A percentile compares a stretch with the other conserved stretches of the same genome.
Conservation (phyloP, 257 asterid species). For the Scutellaria minor region DNA sequence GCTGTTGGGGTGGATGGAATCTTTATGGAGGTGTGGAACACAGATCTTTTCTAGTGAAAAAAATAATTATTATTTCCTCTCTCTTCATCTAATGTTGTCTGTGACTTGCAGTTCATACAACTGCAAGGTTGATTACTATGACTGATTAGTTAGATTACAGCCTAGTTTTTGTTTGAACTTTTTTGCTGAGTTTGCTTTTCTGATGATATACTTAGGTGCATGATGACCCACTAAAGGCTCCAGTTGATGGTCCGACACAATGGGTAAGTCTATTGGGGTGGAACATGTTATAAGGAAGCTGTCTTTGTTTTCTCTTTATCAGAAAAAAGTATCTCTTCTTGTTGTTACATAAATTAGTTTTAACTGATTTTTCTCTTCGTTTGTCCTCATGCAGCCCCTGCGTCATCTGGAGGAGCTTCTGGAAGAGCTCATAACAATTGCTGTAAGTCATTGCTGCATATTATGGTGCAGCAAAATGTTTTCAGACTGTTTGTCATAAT, state of each 20-base stretch:
- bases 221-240: constrained; percentile 85
- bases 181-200: not conserved
- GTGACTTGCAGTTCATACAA: not conserved
- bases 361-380: constrained; percentile 18
- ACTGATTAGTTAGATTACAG: not conserved
- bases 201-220: constrained; percentile 67
- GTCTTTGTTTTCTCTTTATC: not conserved
- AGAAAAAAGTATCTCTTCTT: no score
- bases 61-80: constrained; percentile 19
- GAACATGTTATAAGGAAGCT: not conserved
- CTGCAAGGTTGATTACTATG: not conserved
- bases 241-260: constrained; percentile 99
- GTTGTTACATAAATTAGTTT: not conserved
- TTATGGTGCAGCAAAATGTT: not conserved
- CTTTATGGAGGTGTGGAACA: constrained; percentile 80
- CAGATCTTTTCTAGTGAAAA: constrained; percentile 20
- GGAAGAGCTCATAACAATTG: constrained; percentile 77
- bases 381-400: constrained; percentile 63
- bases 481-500: no score
- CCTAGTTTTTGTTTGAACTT: not conserved
- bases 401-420: constrained; percentile 92
- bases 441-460: constrained; percentile 54
- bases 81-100: not conserved
- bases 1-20: constrained; percentile 97
- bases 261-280: constrained; percentile 61